Evolutionary conservation across 2,329 filamentous ascomycete species (phyloP).

Genomic region (Drechmeria coniospora): DNA sequence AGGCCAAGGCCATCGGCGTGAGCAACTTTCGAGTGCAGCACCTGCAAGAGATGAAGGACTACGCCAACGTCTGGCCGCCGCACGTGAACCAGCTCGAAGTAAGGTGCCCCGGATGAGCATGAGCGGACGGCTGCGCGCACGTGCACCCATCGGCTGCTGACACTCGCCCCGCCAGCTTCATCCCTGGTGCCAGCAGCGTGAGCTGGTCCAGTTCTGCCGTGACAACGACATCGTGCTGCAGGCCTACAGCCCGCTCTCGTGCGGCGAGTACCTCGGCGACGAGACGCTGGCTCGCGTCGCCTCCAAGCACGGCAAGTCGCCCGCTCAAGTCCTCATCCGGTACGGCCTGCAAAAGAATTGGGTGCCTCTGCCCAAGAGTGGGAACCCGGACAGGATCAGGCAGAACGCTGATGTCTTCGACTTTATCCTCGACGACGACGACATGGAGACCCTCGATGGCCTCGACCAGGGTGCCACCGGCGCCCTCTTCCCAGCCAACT

Average conservation of each 20-base stretch:
- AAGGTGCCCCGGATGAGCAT: slow-evolving; percentile 11
- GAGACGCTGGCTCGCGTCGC: slow-evolving; percentile 39
- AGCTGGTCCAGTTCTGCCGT: slow-evolving; percentile 43
- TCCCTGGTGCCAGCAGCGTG: slow-evolving; percentile 47
- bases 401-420: slow-evolving; percentile 45
- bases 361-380: slow-evolving; percentile 54
- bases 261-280: slow-evolving; percentile 28
- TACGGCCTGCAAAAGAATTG: slow-evolving; percentile 57
- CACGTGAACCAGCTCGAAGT: slow-evolving; percentile 62
- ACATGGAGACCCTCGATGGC: slow-evolving; percentile 30
- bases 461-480: slow-evolving; percentile 14
- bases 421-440: slow-evolving; percentile 39
- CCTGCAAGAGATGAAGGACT: slow-evolving; percentile 51
- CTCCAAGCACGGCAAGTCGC: slow-evolving; percentile 41
- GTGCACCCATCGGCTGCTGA: no score
- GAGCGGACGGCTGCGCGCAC: neutral
- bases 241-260: slow-evolving; percentile 23
- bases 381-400: slow-evolving; percentile 39
- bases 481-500: slow-evolving; percentile 16
- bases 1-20: slow-evolving; percentile 51
- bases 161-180: slow-evolving; percentile 48
- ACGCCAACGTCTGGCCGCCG: slow-evolving; percentile 54
- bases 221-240: slow-evolving; percentile 52
- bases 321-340: slow-evolving; percentile 51
- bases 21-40: slow-evolving; percentile 56